Evolutionary conservation across 2,329 filamentous ascomycete species (phyloP).

Genomic region (Alternaria hordeiaustralica): DNA sequence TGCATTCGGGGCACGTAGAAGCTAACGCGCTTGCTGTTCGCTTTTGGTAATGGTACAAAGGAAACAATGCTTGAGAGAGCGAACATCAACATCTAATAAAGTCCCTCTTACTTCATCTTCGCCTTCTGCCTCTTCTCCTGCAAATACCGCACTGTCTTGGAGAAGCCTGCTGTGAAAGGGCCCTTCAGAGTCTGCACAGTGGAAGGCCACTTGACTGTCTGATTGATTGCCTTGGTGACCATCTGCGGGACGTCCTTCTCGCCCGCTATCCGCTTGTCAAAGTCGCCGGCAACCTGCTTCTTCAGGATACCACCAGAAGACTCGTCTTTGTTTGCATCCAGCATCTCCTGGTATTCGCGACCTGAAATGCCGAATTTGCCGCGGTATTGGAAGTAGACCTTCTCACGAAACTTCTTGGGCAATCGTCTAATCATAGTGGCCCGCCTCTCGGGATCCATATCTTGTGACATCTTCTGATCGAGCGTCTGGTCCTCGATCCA

Average conservation of each 20-base stretch:
- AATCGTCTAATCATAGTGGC: slow-evolving; percentile 96
- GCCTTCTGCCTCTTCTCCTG: slow-evolving; percentile 72
- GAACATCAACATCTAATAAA: background rate
- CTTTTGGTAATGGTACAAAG: slow-evolving; percentile 27
- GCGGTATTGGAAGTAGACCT: slow-evolving; percentile 94
- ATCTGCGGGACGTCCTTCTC: slow-evolving; percentile 72
- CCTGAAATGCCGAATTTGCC: slow-evolving; percentile 86
- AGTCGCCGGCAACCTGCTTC: slow-evolving; percentile 78
- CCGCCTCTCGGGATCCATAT: slow-evolving; percentile 89
- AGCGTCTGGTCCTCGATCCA: slow-evolving; percentile 66
- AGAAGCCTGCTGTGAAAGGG: slow-evolving; percentile 76
- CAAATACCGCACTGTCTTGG: slow-evolving; percentile 75
- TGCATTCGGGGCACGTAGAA: no score
- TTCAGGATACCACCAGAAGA: slow-evolving; percentile 67
- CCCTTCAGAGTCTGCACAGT: slow-evolving; percentile 88
- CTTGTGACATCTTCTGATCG: slow-evolving; percentile 77
- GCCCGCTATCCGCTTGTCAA: slow-evolving; percentile 85
- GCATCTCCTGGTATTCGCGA: slow-evolving; percentile 83
- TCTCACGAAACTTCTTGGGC: slow-evolving; percentile 83
- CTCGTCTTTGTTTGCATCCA: slow-evolving; percentile 76
- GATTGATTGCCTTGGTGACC: slow-evolving; percentile 78
- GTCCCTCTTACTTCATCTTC: slow-evolving; percentile 31
- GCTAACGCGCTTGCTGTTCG: slow-evolving; percentile 2
- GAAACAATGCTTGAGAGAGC: slow-evolving; percentile 1
- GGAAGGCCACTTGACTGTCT: slow-evolving; percentile 92